Percentiles rank a stretch among this genome's conserved stretches.
phyloP scores from a whole-genome alignment of 345 rosid species.

The sweet orange (Citrus sinensis) region DNA sequence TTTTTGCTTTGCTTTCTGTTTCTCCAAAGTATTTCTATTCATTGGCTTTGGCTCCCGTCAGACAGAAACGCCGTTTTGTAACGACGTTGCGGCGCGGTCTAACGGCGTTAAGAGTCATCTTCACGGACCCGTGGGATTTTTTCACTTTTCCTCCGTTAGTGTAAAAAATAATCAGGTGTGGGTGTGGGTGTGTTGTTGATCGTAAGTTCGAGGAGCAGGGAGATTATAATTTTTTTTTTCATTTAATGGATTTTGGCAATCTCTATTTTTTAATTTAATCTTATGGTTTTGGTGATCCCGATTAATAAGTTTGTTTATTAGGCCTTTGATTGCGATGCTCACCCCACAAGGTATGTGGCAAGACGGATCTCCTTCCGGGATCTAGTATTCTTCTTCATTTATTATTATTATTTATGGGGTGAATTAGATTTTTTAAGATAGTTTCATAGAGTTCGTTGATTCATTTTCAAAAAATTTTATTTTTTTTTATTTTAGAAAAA shows the following conservation, averaged over 20 bases:
- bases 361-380: neutral
- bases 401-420: neutral
- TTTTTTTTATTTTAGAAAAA: too few relatives aligned
- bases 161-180: neutral
- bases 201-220: constrained; percentile 18
- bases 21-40: constrained; percentile 9
- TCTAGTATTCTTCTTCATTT: neutral
- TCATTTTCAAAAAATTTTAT: too few relatives aligned
- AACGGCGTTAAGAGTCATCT: constrained; percentile 35
- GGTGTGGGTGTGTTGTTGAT: neutral
- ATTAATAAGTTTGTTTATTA: constrained; percentile 7
- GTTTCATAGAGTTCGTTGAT: too few relatives aligned
- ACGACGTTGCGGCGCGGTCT: constrained; percentile 44
- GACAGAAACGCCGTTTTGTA: constrained; percentile 32
- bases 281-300: constrained; percentile 33
- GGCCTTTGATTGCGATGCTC: neutral
- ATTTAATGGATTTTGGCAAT: neutral
- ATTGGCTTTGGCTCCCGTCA: constrained; percentile 22
- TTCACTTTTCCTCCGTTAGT: neutral
- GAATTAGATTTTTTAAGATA: neutral
- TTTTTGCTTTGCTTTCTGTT: constrained; percentile 9
- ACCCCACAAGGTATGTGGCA: neutral
- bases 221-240: constrained; percentile 9
- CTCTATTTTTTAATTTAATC: neutral
- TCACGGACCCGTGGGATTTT: constrained; percentile 1